Conservation (phyloP, 768 basidiomycete species). For the Multifurca ochricompacta region DNA sequence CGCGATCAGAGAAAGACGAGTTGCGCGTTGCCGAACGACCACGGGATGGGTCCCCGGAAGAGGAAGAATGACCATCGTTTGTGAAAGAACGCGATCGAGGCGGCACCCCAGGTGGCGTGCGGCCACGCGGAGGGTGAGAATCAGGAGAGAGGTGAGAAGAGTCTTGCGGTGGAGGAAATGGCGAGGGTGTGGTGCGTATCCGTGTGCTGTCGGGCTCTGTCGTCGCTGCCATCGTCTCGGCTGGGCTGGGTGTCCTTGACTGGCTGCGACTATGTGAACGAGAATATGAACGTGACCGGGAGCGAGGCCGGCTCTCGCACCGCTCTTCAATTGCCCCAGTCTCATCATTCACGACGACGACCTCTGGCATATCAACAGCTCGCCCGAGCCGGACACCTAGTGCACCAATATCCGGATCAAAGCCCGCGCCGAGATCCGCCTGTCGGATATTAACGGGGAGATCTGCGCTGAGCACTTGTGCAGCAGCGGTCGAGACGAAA, state of each 20-base stretch:
- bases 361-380: conserved; percentile 18
- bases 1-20: conserved; percentile 47
- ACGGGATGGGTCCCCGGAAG: conserved; percentile 26
- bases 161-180: conserved; percentile 20
- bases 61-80: conserved; percentile 23
- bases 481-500: conserved; percentile 6
- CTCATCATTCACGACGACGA: conserved; percentile 19
- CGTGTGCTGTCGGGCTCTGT: conserved; percentile 8
- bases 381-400: conserved; percentile 15
- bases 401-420: conserved; percentile 11
- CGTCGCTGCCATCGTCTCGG: conserved; percentile 6
- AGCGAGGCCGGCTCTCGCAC: conserved; percentile 9
- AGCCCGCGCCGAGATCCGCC: conserved; percentile 9
- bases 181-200: conserved; percentile 10
- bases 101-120: conserved; percentile 11
- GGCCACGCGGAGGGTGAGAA: conserved; percentile 22
- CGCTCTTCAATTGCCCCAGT: conserved; percentile 15
- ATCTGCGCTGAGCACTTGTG: conserved; percentile 6
- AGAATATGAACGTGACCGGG: conserved; percentile 12
- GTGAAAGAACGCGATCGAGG: conserved; percentile 25
- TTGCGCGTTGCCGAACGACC: conserved; percentile 51
- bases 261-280: conserved; percentile 17
- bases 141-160: conserved; percentile 21
- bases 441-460: neutral
- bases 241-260: conserved; percentile 21